phyloP scores from a whole-genome alignment of 2,329 filamentous ascomycete species.

The Talaromyces atroroseus region DNA sequence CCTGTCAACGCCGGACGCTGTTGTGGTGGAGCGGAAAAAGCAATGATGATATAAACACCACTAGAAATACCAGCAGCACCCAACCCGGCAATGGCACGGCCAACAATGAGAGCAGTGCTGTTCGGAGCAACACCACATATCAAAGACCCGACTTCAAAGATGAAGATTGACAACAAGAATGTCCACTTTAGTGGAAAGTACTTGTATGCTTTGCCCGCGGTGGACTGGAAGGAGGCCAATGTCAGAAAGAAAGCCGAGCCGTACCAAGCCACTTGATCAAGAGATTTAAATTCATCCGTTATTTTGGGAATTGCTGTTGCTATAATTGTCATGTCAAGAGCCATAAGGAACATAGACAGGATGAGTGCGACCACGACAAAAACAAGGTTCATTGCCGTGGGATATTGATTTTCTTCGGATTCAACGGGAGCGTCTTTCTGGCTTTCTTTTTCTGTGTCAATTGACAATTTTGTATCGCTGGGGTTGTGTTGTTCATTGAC shows the following conservation, averaged over 20 bases:
- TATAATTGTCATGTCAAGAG: conserved; percentile 24
- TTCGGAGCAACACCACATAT: conserved; percentile 36
- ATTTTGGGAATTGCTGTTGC: conserved; percentile 28
- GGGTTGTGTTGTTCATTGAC: not conserved
- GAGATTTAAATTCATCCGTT: conserved; percentile 22
- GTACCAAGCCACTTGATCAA: conserved; percentile 34
- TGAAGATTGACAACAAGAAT: conserved; percentile 31
- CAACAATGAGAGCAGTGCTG: conserved; percentile 32
- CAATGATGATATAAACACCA: conserved; percentile 26
- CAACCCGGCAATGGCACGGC: conserved; percentile 32
- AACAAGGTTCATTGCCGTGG: conserved; percentile 9
- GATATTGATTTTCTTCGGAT: conserved; percentile 11
- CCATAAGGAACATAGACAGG: conserved; percentile 16
- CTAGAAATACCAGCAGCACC: conserved; percentile 29
- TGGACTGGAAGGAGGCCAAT: conserved; percentile 27
- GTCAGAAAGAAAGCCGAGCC: conserved; percentile 34
- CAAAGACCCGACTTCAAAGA: conserved; percentile 39
- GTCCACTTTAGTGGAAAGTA: conserved; percentile 27
- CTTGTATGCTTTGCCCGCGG: conserved; percentile 29
- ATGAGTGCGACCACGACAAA: conserved; percentile 14
- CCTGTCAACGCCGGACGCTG: conserved; percentile 29
- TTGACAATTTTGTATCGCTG: not conserved
- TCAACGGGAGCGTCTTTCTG: not conserved
- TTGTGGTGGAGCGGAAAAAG: conserved; percentile 14
- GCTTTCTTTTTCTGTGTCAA: not conserved